Evolutionary conservation across 371 early-diverging fungal genomes (phyloP), one percentile per base, ranked within the genome.

Genomic region (Mortierella sp.): DNA sequence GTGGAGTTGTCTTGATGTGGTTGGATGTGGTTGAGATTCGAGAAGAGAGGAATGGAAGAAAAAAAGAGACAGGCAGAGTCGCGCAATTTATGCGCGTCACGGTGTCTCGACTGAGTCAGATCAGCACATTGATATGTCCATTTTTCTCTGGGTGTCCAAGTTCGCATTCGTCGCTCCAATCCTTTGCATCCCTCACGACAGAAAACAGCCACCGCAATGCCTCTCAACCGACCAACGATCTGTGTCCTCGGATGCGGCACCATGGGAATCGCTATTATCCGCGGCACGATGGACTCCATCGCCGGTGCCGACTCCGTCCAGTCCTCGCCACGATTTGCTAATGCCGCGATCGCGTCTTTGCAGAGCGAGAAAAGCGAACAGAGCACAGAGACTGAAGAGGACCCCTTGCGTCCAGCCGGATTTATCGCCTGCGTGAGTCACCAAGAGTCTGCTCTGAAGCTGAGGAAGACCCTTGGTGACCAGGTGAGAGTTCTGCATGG

Each of bases 241-340:
- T 82, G 83, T 48, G 62, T 83, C 34, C 63, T 84, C 41, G 85
- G 85, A 31, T 84, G 85, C 62, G 85, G 85, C 23, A 84, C 84
- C 56, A 84, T 84, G 85, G 85, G 83, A 26, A 64, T 75, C 26
- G 85, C 85, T 56, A 84, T 84, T 48, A 69, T 84, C 39, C 68
- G 79, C 11, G 85, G 85, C 32, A 79, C 84, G 8, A 56, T 83
- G 27, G 83, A 81, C 30, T 53, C 70, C 21, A 62, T 70, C 8
- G 34, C 50, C 4, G 60, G 46, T 31, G 4, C 64, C 24, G 43
- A 21, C 49, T 37, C 55, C 12, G 65, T 32, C 32, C 39, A 49
- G 52, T 50, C 57, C 26, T 47, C 50, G 28, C 41, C 60, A 15
- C n/a, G 34, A 58, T 37, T 56, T 37, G 2, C 50, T 6, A 28